Evolutionary conservation across 2,329 filamentous ascomycete species (phyloP).

Genomic region (Neocucurbitaria cava): DNA sequence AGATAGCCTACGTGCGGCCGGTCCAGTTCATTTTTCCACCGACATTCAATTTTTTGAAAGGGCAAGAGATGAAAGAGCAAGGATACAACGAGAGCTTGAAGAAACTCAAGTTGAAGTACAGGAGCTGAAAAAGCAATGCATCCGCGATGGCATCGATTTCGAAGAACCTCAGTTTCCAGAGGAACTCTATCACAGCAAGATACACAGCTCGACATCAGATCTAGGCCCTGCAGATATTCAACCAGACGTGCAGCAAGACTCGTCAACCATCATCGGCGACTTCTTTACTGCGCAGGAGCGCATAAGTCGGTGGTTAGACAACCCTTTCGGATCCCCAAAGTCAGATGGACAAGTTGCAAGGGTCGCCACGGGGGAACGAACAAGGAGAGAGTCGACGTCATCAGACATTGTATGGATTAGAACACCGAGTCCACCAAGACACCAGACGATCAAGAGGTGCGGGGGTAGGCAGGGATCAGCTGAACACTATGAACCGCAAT

Average conservation of each 20-base stretch:
- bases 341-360: background rate
- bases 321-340: background rate
- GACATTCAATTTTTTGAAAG: conserved; percentile 13
- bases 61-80: background rate
- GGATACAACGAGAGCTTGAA: conserved; percentile 10
- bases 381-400: background rate
- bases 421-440: background rate
- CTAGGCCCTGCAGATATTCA: background rate
- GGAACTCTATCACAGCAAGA: background rate
- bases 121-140: conserved; percentile 7
- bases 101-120: conserved; percentile 6
- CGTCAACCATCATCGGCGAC: background rate
- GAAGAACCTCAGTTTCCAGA: conserved; percentile 11
- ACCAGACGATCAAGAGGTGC: background rate
- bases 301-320: conserved; percentile 1
- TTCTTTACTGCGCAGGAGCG: conserved; percentile 4
- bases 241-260: background rate
- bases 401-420: background rate
- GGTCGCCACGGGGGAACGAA: background rate
- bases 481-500: background rate
- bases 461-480: background rate
- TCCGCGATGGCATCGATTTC: conserved; percentile 7
- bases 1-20: conserved; percentile 4
- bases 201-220: background rate
- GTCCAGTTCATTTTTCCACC: background rate